Base-by-base conservation (phyloP, 1,284 basidiomycete species). In the Rhodotorula sp. region DNA sequence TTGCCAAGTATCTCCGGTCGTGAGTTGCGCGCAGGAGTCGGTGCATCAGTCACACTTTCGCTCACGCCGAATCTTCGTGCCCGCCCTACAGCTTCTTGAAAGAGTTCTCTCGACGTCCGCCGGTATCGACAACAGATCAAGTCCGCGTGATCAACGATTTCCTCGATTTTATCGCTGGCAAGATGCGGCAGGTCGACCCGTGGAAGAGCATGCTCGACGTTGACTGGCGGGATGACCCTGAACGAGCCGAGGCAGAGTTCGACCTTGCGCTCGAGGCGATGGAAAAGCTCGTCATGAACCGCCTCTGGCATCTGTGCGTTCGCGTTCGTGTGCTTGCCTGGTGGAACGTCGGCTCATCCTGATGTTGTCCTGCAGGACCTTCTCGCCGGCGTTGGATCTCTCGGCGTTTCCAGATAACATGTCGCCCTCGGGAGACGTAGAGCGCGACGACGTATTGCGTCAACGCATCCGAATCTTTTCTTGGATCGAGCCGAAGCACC, bases 221-320 rank as follows among this genome's bases (percentile, higher is more conserved):
- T 3, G 66, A 68, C 47, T 60, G 51, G 29, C 58, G 62, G 18
- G 51, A 64, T 6, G 74, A 71, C 23, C 48, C 62, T 23, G 77
- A 76, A 61, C 60, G 70, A 7, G 85, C 87, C 6, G 89, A 92
- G 34, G 84, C 84, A 6, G 95, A 99, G 80, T 97, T 99, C 78
- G 97, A 98, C 71, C 95, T 97, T 78, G 93, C 95, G 0, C 88
- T 93, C 84, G 96, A 99, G 83, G 95, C 94, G 64, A 98, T 99
- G 93, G 96, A 99, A 85, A 99, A 99, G 83, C 87, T 99, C 16
- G 93, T 99, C 78, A 99, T 99, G 97, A 99, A 99, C 79, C 86
- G 95, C 62, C 84, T 98, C 67, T 98, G 97, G 82, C 93, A 83
- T 58, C 58, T 80, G 79, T 80, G 57, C 69, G 78, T 58, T 34